A percentile compares a stretch with the other conserved stretches of the same genome.
phyloP scores from a whole-genome alignment of 2,329 filamentous ascomycete genomes.

The Escovopsis weberi region DNA sequence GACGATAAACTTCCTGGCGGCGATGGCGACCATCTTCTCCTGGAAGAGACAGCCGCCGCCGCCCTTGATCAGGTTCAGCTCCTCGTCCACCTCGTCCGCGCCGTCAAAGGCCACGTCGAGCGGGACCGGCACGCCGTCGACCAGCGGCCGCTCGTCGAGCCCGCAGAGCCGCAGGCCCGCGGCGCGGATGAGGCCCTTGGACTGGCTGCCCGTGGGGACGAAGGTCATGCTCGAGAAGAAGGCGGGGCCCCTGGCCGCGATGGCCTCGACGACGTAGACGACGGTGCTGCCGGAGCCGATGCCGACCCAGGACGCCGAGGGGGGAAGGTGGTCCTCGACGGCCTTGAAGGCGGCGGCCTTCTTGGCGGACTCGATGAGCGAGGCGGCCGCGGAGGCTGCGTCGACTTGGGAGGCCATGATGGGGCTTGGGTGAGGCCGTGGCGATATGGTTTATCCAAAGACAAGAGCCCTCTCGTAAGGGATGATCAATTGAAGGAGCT shows the following conservation, averaged over 20 bases:
- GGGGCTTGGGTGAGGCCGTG: no score
- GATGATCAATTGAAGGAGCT: no score
- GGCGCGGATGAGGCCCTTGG: constrained; percentile 67
- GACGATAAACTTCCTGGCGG: constrained; percentile 73
- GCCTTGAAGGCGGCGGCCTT: constrained; percentile 59
- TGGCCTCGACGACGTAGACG: constrained; percentile 73
- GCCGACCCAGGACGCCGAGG: constrained; percentile 49
- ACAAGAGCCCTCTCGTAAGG: no score
- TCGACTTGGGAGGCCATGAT: no score
- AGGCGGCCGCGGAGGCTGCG: neutral
- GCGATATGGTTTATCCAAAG: no score
- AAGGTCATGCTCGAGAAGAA: constrained; percentile 59
- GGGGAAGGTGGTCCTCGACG: constrained; percentile 56
- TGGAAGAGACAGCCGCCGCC: constrained; percentile 96
- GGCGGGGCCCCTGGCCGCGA: constrained; percentile 42
- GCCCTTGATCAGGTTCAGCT: constrained; percentile 94
- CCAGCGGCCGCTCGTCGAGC: constrained; percentile 56
- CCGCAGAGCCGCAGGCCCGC: constrained; percentile 65
- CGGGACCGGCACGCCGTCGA: constrained; percentile 24
- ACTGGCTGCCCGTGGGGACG: constrained; percentile 84
- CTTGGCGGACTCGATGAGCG: constrained; percentile 56
- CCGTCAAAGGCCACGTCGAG: constrained; percentile 93
- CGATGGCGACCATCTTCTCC: constrained; percentile 85
- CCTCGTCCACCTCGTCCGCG: constrained; percentile 89
- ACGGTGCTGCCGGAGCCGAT: constrained; percentile 75